Evolutionary conservation across 768 basidiomycete genomes (phyloP).

Genomic region (Suillus placidus): DNA sequence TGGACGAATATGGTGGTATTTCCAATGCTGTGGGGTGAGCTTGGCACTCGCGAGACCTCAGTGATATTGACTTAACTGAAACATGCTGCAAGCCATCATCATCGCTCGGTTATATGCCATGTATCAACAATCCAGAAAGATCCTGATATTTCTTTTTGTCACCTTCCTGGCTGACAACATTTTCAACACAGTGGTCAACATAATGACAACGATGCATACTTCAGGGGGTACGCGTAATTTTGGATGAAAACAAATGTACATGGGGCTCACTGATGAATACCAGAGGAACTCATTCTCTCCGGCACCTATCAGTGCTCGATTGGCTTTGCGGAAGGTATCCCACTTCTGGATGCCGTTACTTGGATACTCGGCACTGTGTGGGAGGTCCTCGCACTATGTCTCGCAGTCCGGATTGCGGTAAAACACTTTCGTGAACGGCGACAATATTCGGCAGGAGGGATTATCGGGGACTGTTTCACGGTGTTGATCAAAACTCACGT

Average conservation of each 20-base stretch:
- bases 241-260: background rate
- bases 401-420: constrained; percentile 44
- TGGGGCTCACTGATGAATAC: background rate
- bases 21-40: background rate
- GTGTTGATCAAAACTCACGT: too few species aligned
- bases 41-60: background rate
- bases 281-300: too few species aligned
- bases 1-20: background rate
- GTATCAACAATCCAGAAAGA: background rate
- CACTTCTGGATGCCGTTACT: too few species aligned
- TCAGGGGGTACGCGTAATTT: background rate
- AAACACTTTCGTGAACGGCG: too few species aligned
- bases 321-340: too few species aligned
- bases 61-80: background rate
- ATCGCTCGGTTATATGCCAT: background rate
- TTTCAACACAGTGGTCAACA: fast-evolving
- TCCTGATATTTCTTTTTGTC: background rate
- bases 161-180: background rate
- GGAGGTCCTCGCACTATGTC: too few species aligned
- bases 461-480: too few species aligned
- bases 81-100: background rate
- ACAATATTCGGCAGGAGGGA: too few species aligned
- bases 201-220: background rate
- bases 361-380: too few species aligned
- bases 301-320: too few species aligned